Conservation (phyloP, 257 asterid species). For the Jacaranda copaia region DNA sequence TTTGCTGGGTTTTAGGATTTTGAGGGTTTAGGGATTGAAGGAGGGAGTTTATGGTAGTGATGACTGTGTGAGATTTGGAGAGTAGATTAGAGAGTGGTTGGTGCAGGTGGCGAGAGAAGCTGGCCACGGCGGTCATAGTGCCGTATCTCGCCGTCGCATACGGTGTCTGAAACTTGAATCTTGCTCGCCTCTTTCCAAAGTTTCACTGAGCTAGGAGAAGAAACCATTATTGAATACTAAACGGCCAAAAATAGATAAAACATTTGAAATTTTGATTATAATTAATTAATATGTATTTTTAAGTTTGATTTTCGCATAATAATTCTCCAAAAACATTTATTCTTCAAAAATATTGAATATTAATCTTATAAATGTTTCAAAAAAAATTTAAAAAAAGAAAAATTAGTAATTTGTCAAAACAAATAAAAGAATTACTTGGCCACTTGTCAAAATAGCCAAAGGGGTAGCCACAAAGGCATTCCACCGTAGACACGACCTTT, state of each 20-base stretch:
- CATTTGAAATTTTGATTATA: not conserved
- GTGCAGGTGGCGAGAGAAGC: conserved; percentile 29
- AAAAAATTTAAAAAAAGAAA: too few relatives aligned
- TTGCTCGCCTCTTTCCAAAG: not conserved
- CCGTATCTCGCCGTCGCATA: conserved; percentile 16
- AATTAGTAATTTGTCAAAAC: too few relatives aligned
- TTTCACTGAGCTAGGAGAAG: not conserved
- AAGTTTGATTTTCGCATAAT: too few relatives aligned
- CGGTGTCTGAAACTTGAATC: not conserved
- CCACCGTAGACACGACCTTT: too few relatives aligned
- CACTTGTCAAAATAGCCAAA: too few relatives aligned
- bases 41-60: conserved; percentile 42
- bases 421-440: too few relatives aligned
- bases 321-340: too few relatives aligned
- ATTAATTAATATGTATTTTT: too few relatives aligned
- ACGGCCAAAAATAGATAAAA: not conserved
- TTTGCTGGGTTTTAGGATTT: conserved; percentile 34
- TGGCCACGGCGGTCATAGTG: conserved; percentile 33
- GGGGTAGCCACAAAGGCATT: too few relatives aligned
- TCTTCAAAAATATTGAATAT: too few relatives aligned
- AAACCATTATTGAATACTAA: not conserved
- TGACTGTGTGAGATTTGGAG: conserved; percentile 23
- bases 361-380: too few relatives aligned
- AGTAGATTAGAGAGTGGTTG: conserved; percentile 12
- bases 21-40: conserved; percentile 48